Evolutionary conservation across 352 stramenopile species (phyloP).

Genomic region (Phytophthora brassicae): DNA sequence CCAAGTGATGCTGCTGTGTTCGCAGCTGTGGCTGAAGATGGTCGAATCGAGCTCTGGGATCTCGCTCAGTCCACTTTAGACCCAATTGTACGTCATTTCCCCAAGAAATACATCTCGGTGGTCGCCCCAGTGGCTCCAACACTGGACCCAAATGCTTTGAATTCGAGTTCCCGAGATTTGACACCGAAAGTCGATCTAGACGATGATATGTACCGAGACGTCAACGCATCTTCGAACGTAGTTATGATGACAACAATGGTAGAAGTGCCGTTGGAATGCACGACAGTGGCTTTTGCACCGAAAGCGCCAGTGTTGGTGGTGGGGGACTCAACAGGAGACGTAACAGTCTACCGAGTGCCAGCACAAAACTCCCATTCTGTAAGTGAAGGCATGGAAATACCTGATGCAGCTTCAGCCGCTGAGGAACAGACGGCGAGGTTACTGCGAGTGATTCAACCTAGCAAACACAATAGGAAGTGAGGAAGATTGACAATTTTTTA

Average conservation of each 20-base stretch:
- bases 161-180: slow-evolving; percentile 16
- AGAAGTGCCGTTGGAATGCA: slow-evolving; percentile 65
- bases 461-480: slow-evolving; percentile 67
- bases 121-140: slow-evolving; percentile 2
- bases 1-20: slow-evolving; percentile 84
- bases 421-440: slow-evolving; percentile 66
- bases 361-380: slow-evolving; percentile 31
- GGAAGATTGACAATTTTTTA: too few species aligned
- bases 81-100: slow-evolving; percentile 77
- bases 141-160: neutral
- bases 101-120: slow-evolving; percentile 49
- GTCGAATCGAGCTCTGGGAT: slow-evolving; percentile 92
- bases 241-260: slow-evolving; percentile 13
- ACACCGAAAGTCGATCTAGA: slow-evolving; percentile 15
- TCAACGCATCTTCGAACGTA: slow-evolving; percentile 1
- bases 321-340: slow-evolving; percentile 72
- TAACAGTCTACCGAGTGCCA: slow-evolving; percentile 74
- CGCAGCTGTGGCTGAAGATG: slow-evolving; percentile 84
- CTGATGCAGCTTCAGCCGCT: slow-evolving; percentile 23
- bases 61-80: slow-evolving; percentile 83
- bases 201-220: slow-evolving; percentile 10
- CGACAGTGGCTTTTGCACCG: slow-evolving; percentile 67
- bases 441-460: slow-evolving; percentile 50
- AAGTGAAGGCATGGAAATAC: neutral
- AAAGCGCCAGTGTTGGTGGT: slow-evolving; percentile 75